Evolutionary conservation across 352 stramenopile genomes (phyloP).

Genomic region (Phytophthora parvispora): DNA sequence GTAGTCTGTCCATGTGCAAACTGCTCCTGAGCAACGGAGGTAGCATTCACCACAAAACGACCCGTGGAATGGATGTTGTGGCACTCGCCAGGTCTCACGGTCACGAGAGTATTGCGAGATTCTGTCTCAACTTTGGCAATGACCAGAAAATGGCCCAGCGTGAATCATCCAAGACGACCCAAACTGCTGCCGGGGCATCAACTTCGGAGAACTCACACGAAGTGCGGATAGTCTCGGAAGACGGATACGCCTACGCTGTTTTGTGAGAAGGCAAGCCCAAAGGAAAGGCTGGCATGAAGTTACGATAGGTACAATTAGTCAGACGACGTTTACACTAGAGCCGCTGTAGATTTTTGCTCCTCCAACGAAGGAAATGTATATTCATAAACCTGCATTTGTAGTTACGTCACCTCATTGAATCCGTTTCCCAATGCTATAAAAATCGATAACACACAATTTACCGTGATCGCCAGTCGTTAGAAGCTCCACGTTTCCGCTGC

Average conservation of each 20-base stretch:
- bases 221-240: conserved; percentile 48
- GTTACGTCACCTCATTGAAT: not conserved
- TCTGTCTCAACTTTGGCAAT: conserved; percentile 32
- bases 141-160: conserved; percentile 5
- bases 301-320: not conserved
- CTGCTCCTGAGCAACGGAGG: conserved; percentile 50
- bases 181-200: conserved; percentile 25
- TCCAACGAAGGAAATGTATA: not conserved
- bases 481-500: not conserved
- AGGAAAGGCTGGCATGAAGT: conserved; percentile 24
- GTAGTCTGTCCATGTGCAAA: conserved; percentile 60
- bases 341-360: not conserved
- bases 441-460: not conserved
- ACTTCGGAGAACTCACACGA: conserved; percentile 29
- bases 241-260: conserved; percentile 45
- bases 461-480: not conserved
- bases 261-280: conserved; percentile 31
- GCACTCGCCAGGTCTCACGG: conserved; percentile 38
- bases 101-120: conserved; percentile 36
- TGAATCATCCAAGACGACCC: conserved; percentile 10
- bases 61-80: conserved; percentile 33
- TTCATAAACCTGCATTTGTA: not conserved
- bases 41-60: conserved; percentile 38
- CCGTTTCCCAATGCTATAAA: conserved; percentile 14
- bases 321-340: not conserved